Base-by-base conservation (phyloP, 345 rosid genomes). In the Brassica incana region DNA sequence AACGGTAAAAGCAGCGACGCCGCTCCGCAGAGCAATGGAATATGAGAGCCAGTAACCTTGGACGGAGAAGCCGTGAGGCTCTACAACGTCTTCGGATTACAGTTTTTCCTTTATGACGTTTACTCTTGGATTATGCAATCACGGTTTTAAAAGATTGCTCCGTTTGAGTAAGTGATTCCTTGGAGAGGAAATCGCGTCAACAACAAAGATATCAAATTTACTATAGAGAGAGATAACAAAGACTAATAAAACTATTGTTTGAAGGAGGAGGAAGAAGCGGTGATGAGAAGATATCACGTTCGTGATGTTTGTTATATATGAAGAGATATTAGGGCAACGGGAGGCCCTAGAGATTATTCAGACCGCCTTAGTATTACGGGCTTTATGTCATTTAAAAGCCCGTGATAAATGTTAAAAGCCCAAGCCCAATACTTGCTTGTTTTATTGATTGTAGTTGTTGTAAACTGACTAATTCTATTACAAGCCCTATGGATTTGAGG, bases 1-100 rank as follows among this genome's bases (percentile, higher is more conserved):
- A 77, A 78, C 81, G 76, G 82, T 82, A 82, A 82, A 72, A 8
- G 84, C 84, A 82, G 75, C 84, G 35, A 82, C 82, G 82, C 84
- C 71, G 82, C 84, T 82, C 75, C 82, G 77, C 82, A 77, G 36
- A 43, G 84, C 82, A 71, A 82, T 82, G 84, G 79, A 78, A 82
- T 82, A 82, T 82, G 84, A 82, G 69, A 74, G 62, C 66, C 59
- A 0, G 45, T 2, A 14, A 0, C 25, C 15, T 35, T 5, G 20
- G 64, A 76, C 77, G 84, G 84, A 77, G 82, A 78, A 77, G 72
- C 82, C 59, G 3, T 33, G 9, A 32, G 29, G 76, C 72, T 73
- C 81, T 12, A 63, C 84, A 7, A 82, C 84, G 27, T 67, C 58
- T 2, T 5, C 0, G 18, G 75, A 5, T 15, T 60, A 15, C 4